Percentiles rank a stretch among this genome's conserved stretches.
phyloP scores from a whole-genome alignment of 2,329 filamentous ascomycete species.

The Penicillium sp. region DNA sequence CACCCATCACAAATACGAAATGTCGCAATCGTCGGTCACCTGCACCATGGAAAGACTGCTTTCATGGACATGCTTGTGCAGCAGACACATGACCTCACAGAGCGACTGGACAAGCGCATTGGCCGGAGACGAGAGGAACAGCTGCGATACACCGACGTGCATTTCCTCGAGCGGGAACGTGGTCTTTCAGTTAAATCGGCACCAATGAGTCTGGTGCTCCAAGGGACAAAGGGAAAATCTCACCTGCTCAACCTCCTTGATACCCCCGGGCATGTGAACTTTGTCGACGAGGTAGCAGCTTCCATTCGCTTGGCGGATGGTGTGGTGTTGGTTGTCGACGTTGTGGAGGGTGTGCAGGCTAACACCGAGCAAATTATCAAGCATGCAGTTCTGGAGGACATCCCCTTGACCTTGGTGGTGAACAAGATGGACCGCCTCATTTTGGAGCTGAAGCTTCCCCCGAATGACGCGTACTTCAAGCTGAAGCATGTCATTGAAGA shows the following conservation, averaged over 20 bases:
- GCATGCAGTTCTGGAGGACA: slow-evolving; percentile 85
- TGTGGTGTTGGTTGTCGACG: slow-evolving; percentile 89
- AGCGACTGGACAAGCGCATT: slow-evolving; percentile 75
- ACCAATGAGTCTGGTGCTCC: slow-evolving; percentile 90
- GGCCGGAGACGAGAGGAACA: slow-evolving; percentile 85
- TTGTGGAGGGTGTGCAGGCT: slow-evolving; percentile 97
- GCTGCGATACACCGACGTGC: slow-evolving; percentile 90
- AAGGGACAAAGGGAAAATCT: slow-evolving; percentile 87
- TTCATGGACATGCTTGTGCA: slow-evolving; percentile 98
- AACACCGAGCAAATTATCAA: slow-evolving; percentile 98
- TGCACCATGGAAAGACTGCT: slow-evolving; percentile 97
- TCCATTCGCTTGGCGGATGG: slow-evolving; percentile 86
- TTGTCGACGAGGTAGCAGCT: slow-evolving; percentile 93
- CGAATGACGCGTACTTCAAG: slow-evolving; percentile 97
- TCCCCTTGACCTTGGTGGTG: slow-evolving; percentile 85
- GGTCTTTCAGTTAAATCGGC: slow-evolving; percentile 90
- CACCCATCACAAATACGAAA: slow-evolving; percentile 94
- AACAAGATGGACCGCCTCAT: slow-evolving; percentile 98
- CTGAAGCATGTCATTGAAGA: slow-evolving; percentile 98
- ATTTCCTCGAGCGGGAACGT: slow-evolving; percentile 83
- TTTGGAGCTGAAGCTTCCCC: slow-evolving; percentile 88
- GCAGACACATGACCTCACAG: slow-evolving; percentile 86
- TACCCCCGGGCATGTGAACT: slow-evolving; percentile 97
- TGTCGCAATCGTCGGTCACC: slow-evolving; percentile 83
- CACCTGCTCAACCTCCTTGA: slow-evolving; percentile 94